Base-by-base conservation (phyloP, 768 basidiomycete species). In the Ramaria sp. region DNA sequence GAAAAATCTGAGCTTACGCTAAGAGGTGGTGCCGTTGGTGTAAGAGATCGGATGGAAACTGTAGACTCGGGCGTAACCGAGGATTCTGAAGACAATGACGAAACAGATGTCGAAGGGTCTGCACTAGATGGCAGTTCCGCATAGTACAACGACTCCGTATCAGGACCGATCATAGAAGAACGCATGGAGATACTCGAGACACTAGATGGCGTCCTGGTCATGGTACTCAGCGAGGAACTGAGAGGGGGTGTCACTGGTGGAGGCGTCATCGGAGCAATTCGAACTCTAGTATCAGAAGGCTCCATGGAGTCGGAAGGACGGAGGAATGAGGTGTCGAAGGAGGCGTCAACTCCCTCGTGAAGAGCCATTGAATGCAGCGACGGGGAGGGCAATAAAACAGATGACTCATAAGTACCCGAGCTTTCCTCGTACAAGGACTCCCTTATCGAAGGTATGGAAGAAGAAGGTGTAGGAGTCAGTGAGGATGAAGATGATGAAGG, bases 241-340 rank as follows among this genome's bases (percentile, higher is more conserved):
- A 4, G 67, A 61, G 19, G 54, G 62, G 1, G 69, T 64, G 17
- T 71, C 72, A 11, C 72, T 9, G 72, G 69, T 27, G 72, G 62
- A 52, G 67, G 66, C 39, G 64, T 64, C 3, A 68, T 57, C 1
- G 58, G 56, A 31, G 60, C 61, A 7, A 64, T 53, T 37, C 58
- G 61, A 30, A 62, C 53, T n/a, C 60, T 50, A 7, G 45, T 53
- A 10, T 46, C 52, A 9, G 72, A 68, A 1, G 72, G 66, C 41
- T 67, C 54, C 1, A 62, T 47, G 9, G 66, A 63, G 17, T 64
- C 78, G 59, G 78, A 86, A 0, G 88, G 85, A 30, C 84, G 73
- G 64, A 89, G 71, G 66, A 85, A 75, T 0, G 88, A 88, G 0
- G 87, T 87, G 57, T 90, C 88, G 57, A 82, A 84, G 0, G 86